Evolutionary conservation across 1,284 basidiomycete species (phyloP), one percentile per base, ranked within the genome.

Genomic region (Malassezia obtusa): DNA sequence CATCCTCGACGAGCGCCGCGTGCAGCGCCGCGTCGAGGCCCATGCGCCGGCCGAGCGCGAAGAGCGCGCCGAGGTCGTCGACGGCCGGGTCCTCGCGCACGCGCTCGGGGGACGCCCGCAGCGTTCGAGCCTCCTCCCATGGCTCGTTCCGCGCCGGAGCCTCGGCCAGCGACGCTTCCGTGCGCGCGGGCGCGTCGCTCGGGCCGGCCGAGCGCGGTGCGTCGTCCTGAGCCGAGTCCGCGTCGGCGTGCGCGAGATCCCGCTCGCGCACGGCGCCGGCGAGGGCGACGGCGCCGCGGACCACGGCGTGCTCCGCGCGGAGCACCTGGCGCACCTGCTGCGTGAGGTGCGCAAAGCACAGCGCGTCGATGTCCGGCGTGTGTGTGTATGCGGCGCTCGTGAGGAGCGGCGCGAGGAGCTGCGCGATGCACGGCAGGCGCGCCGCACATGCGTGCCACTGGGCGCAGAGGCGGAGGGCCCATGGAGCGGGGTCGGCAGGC

Each of bases 331-430:
- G 45, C 24, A 45, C 25, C 33, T 47, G 45, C 28, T 28, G 32
- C 33, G 14, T 9, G 7, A 37, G 10, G 35, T 47, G 45, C 25
- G 21, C 37, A 31, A 47, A 47, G 37, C 45, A 35, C 32, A 47
- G 11, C 8, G 32, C 24, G 7, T 38, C 35, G 25, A 47, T 14
- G n/a, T 10, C 8, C 25, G 22, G 35, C 25, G 12, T 36, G 17
- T 3, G 22, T 8, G 4, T 19, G 33, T 25, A 30, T 25, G 28
- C 30, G 24, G 25, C 35, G 15, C 37, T 31, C 3, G 32, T 11
- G 4, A 36, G 21, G 7, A 47, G 24, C 17, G 45, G 45, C n/a
- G 11, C n/a, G 4, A 38, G 19, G 12, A 47, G 45, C 19, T 30
- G 45, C 10, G 17, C 33, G 22, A 47, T 22, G 15, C 15, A 10